phyloP scores from a whole-genome alignment of 768 basidiomycete species.

The Tulasnella sp. region DNA sequence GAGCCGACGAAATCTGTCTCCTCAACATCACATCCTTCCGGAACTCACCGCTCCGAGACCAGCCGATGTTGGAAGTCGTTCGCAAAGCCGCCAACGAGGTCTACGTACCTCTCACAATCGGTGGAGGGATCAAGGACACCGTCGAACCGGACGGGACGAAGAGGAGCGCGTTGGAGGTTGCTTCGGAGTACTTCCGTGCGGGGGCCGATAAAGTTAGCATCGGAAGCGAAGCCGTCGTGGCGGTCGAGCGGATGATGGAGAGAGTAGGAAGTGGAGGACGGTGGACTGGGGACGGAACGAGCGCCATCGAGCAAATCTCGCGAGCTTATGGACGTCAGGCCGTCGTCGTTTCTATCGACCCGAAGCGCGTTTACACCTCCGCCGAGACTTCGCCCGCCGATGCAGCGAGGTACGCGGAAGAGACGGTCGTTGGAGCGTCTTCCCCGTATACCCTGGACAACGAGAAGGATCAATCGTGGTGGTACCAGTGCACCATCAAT shows the following conservation, averaged over 20 bases:
- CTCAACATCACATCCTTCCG: constrained; percentile 99
- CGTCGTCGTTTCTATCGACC: constrained; percentile 96
- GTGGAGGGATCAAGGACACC: constrained; percentile 94
- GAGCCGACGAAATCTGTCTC: constrained; percentile 93
- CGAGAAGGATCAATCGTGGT: constrained; percentile 75
- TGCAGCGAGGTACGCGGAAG: constrained; percentile 13
- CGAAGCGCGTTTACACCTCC: constrained; percentile 73
- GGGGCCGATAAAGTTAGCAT: constrained; percentile 99
- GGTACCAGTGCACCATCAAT: constrained; percentile 97
- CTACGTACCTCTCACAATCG: constrained; percentile 96
- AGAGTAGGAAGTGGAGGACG: constrained; percentile 10
- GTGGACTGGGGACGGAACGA: constrained; percentile 36
- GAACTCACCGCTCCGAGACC: constrained; percentile 86
- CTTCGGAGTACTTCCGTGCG: constrained; percentile 89
- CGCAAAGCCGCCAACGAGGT: constrained; percentile 78
- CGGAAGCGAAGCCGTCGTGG: constrained; percentile 89
- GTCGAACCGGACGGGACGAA: constrained; percentile 89
- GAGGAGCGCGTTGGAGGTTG: constrained; percentile 83
- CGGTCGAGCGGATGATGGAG: constrained; percentile 65
- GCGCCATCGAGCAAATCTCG: constrained; percentile 89
- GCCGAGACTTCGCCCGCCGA: constrained; percentile 13
- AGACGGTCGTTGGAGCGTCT: constrained; percentile 55
- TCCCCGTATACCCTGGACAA: constrained; percentile 42
- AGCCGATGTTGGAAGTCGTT: constrained; percentile 97
- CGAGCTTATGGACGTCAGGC: constrained; percentile 87